Conservation (phyloP, 352 stramenopile genomes). For the Phytophthora pisi region DNA sequence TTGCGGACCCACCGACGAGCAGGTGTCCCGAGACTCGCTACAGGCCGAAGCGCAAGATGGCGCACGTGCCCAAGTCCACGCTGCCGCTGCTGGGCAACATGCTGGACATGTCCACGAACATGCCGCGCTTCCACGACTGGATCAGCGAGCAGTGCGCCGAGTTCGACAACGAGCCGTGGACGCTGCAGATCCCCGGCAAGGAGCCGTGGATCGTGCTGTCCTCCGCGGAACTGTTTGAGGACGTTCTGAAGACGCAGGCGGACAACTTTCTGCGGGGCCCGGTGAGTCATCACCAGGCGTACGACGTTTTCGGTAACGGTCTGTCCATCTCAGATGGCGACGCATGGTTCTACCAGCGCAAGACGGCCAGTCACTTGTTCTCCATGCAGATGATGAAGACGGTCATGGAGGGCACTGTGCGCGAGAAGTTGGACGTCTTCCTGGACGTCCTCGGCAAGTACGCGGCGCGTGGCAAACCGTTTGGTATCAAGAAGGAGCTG, state of each 20-base stretch:
- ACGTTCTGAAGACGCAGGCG: background rate
- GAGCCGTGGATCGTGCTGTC: constrained; percentile 6
- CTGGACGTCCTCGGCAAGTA: constrained; percentile 2
- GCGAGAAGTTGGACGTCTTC: constrained; percentile 20
- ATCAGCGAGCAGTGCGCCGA: constrained; percentile 3
- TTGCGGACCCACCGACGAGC: background rate
- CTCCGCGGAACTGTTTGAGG: background rate
- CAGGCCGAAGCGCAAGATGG: constrained; percentile 3
- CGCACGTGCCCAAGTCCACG: constrained; percentile 3
- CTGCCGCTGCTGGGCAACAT: constrained; percentile 3
- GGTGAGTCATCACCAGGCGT: constrained; percentile 2
- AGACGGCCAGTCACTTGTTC: constrained; percentile 2
- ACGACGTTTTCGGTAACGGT: constrained; percentile 5
- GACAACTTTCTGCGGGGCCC: constrained; percentile 1
- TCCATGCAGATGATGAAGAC: constrained; percentile 10
- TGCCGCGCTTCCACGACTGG: constrained; percentile 3
- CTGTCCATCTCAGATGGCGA: constrained; percentile 2
- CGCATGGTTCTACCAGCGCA: constrained; percentile 3
- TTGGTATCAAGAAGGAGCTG: constrained; percentile 24
- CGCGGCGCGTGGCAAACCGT: constrained; percentile 2
- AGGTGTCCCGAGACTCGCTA: too few relatives aligned
- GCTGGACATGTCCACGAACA: background rate
- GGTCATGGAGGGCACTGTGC: constrained; percentile 29
- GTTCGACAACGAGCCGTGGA: constrained; percentile 1
- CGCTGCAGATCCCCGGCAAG: constrained; percentile 1